These are phyloP conservation scores for Pilaira anomala DNA, from an alignment of 192 early-diverging fungal species.

Conservation along the genomic window DNA sequence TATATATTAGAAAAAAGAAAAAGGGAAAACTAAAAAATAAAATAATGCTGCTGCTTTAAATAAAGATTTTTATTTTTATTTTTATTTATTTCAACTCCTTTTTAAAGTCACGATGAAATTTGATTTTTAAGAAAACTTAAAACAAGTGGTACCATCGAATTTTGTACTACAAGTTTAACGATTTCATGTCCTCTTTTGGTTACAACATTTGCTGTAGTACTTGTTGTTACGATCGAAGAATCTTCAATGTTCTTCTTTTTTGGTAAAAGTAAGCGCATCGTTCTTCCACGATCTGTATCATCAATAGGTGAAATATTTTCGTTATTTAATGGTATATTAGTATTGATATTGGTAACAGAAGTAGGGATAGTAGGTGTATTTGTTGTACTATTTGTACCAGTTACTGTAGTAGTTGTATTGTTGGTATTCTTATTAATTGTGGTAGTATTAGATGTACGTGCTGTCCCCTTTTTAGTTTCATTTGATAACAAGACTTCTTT, in stretches of 20 bases:
- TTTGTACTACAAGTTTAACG: slow-evolving; percentile 47
- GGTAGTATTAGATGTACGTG: slow-evolving; percentile 7
- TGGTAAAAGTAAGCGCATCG: neutral
- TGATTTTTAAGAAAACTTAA: slow-evolving; percentile 40
- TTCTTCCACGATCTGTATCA: neutral
- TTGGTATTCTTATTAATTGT: slow-evolving; percentile 2
- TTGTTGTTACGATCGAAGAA: neutral
- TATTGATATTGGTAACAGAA: neutral
- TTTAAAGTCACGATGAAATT: slow-evolving; percentile 3
- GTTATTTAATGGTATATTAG: slow-evolving; percentile 9
- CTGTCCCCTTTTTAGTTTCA: slow-evolving; percentile 37
- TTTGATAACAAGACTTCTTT: slow-evolving; percentile 45
- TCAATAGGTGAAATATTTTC: neutral
- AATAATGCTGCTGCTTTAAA: neutral
- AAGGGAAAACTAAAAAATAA: neutral
- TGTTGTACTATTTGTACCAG: neutral
- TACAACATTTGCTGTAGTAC: slow-evolving; percentile 27
- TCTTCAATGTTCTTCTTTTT: neutral
- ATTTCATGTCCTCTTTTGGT: slow-evolving; percentile 47
- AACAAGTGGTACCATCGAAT: slow-evolving; percentile 46
- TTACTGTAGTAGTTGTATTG: neutral
- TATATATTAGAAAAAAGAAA: neutral
- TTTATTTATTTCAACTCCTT: no score
- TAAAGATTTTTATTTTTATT: neutral
- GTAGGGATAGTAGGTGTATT: neutral